These are phyloP conservation scores for Akanthomyces muscarius DNA, from an alignment of 2,329 filamentous ascomycete species.

Conservation along the genomic window DNA sequence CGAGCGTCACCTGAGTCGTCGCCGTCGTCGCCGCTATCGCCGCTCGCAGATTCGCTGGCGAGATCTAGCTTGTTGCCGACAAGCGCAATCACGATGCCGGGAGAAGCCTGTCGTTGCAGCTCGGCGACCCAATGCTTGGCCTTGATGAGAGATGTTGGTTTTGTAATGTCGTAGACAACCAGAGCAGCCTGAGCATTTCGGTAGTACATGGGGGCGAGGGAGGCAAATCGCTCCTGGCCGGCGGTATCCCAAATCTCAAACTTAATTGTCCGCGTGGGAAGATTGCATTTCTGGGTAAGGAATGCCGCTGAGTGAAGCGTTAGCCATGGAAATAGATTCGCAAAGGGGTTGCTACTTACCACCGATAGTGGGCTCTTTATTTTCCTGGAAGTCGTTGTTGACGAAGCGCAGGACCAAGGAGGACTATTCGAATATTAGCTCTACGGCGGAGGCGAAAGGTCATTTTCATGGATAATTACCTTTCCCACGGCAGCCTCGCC, in stretches of 20 bases:
- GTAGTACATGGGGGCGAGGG: constrained; percentile 98
- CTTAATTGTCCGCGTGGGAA: constrained; percentile 86
- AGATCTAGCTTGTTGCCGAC: constrained; percentile 97
- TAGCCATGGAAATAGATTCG: not conserved
- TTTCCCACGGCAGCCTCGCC: constrained; percentile 98
- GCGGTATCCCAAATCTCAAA: constrained; percentile 99
- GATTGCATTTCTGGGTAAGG: constrained; percentile 96
- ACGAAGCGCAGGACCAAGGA: constrained; percentile 97
- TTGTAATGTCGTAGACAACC: constrained; percentile 97
- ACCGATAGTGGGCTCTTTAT: constrained; percentile 99
- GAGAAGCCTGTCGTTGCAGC: constrained; percentile 90
- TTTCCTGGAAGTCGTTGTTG: constrained; percentile 99
- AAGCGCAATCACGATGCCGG: constrained; percentile 93
- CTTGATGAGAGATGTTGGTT: constrained; percentile 90
- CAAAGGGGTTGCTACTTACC: constrained; percentile 51
- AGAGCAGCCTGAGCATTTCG: constrained; percentile 96
- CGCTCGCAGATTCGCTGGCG: constrained; percentile 55
- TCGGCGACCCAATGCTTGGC: constrained; percentile 99
- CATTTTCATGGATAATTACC: constrained; percentile 49
- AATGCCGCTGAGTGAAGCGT: constrained; percentile 68
- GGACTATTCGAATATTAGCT: constrained; percentile 55
- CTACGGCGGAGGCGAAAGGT: no score
- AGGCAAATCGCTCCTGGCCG: constrained; percentile 95
- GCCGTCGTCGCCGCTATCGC: constrained; percentile 52
- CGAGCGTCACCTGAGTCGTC: constrained; percentile 69